A percentile compares a stretch with the other conserved stretches of the same genome.
Conservation (phyloP, 768 basidiomycete genomes). For the Tylopilus intermedius region DNA sequence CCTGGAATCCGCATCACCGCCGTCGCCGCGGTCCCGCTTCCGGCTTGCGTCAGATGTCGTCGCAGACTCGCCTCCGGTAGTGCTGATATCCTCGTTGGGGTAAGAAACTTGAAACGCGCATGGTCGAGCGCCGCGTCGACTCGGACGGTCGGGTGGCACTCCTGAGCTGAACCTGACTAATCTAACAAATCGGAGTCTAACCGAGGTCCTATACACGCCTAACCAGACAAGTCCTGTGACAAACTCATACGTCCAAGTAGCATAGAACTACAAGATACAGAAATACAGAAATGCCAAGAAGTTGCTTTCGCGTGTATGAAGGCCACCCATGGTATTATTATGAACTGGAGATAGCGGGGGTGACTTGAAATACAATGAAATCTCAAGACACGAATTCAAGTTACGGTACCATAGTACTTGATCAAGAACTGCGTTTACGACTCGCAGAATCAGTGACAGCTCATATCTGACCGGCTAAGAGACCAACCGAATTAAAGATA, state of each 20-base stretch:
- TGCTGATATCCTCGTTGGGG: constrained; percentile 32
- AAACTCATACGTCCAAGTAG: constrained; percentile 6
- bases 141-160: constrained; percentile 5
- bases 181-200: background rate
- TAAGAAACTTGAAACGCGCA: constrained; percentile 55
- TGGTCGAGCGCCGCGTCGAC: constrained; percentile 36
- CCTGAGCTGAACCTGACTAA: background rate
- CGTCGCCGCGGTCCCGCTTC: constrained; percentile 22
- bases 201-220: constrained; percentile 3
- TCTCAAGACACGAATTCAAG: background rate
- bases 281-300: constrained; percentile 8
- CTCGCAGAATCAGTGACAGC: background rate
- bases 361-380: constrained; percentile 4
- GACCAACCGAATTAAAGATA: constrained; percentile 15
- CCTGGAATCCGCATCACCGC: background rate
- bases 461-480: background rate
- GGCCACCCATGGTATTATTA: constrained; percentile 16
- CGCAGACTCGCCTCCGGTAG: constrained; percentile 17
- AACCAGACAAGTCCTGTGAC: constrained; percentile 9
- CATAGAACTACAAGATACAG: constrained; percentile 1
- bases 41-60: constrained; percentile 25
- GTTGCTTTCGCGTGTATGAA: constrained; percentile 7
- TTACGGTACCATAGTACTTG: constrained; percentile 14
- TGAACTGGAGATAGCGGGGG: background rate
- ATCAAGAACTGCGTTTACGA: constrained; percentile 6